phyloP scores from a whole-genome alignment of 768 basidiomycete genomes.

The Podaxis pistillaris region DNA sequence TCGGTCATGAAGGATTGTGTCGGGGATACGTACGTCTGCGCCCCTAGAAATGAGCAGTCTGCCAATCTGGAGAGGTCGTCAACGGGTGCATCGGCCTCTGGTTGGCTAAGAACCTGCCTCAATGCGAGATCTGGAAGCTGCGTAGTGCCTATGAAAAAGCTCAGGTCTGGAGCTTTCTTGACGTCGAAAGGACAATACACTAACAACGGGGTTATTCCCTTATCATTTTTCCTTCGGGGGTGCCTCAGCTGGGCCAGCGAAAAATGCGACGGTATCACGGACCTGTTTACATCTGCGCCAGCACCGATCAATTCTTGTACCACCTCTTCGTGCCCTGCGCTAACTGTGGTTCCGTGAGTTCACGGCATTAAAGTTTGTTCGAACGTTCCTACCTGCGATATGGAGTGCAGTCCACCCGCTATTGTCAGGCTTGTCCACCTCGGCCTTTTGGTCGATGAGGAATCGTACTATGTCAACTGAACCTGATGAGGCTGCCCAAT shows the following conservation, averaged over 20 bases:
- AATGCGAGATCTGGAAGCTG: constrained; percentile 87
- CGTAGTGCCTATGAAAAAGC: constrained; percentile 69
- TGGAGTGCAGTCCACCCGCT: constrained; percentile 80
- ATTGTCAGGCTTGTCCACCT: constrained; percentile 63
- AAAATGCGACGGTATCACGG: constrained; percentile 19
- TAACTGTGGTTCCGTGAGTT: constrained; percentile 45
- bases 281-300: constrained; percentile 75
- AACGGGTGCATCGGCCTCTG: constrained; percentile 25
- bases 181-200: constrained; percentile 26
- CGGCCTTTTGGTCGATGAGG: constrained; percentile 68
- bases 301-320: constrained; percentile 77
- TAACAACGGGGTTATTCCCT: constrained; percentile 82
- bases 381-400: constrained; percentile 57
- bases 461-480: constrained; percentile 64
- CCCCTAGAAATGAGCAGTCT: constrained; percentile 81
- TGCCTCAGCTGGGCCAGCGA: constrained; percentile 19
- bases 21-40: constrained; percentile 74
- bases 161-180: constrained; percentile 19
- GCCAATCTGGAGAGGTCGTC: constrained; percentile 66
- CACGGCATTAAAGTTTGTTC: neutral
- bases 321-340: constrained; percentile 75
- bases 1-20: constrained; percentile 28
- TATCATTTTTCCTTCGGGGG: constrained; percentile 61
- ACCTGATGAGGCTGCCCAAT: constrained; percentile 81
- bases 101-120: constrained; percentile 52